Base-by-base conservation (phyloP, 257 asterid species). In the Scutellaria baicalensis region DNA sequence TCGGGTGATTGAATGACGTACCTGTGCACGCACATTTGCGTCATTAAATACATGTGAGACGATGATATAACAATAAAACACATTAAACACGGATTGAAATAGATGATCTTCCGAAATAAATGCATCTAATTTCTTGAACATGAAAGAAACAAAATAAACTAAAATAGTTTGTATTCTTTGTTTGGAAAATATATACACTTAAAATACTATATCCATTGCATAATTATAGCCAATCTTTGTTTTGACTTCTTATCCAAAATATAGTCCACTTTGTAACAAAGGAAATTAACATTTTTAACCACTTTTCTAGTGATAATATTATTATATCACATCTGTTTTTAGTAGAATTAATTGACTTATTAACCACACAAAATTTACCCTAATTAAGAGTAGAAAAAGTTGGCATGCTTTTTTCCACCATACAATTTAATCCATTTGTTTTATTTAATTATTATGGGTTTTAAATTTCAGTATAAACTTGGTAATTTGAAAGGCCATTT, bases 391-490 rank as follows among this genome's bases (percentile, higher is more conserved):
- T 51, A 27, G 5, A 27, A 12, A 44, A 14, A 5, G 38, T 31
- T 42, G 11, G 59, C 51, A 68, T 49, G 75, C 44, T 57, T 40
- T 55, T 60, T 70, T 76, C 75, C 68, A 50, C 64, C 78, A 9
- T 71, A 23, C 35, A 50, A 38, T 49, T 23, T 9, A 14, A 48
- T 47, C 52, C 77, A 40, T 40, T 16, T 2, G 31, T 60, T 40
- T 38, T 40, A 48, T 55, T 42, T 17, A 27, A 2, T 27, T 27
- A 27, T 27, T 27, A 27, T n/a, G n/a, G n/a, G n/a, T 48, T 47
- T 23, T 31, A 14, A 43, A 4, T 64, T 54, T 18, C 45, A 16
- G 33, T 0, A 27, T 27, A 50, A 68, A 63, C 11, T 21, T 31
- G 20, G 45, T 59, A 76, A 36, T 39, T 68, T 45, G 52, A 47